Conservation (phyloP, 768 basidiomycete species). For the Trametes coccinea region DNA sequence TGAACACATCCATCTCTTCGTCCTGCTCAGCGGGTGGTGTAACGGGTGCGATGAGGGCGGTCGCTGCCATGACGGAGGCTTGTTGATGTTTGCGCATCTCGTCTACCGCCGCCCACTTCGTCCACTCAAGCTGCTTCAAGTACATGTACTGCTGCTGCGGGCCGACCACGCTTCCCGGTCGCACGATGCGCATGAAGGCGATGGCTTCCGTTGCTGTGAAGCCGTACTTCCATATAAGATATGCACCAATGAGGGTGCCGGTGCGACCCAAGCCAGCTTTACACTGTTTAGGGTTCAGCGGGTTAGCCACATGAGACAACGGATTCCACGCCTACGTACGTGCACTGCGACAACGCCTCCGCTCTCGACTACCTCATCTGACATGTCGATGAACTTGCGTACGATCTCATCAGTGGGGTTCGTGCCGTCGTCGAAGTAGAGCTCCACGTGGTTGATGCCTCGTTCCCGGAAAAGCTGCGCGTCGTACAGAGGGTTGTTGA, state of each 20-base stretch:
- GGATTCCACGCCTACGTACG: constrained; percentile 47
- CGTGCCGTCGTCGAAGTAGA: constrained; percentile 98
- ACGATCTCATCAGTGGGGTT: constrained; percentile 97
- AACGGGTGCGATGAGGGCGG: constrained; percentile 65
- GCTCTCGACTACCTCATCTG: constrained; percentile 72
- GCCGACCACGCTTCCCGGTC: constrained; percentile 91
- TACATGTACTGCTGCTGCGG: constrained; percentile 96
- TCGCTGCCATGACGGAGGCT: constrained; percentile 37
- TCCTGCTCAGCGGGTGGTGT: constrained; percentile 81
- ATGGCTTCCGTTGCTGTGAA: constrained; percentile 96
- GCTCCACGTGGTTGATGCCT: constrained; percentile 86
- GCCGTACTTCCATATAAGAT: constrained; percentile 97
- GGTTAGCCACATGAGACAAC: constrained; percentile 14
- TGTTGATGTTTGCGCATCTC: constrained; percentile 60
- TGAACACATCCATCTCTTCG: constrained; percentile 50
- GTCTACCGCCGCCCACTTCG: constrained; percentile 89
- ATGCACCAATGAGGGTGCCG: constrained; percentile 95
- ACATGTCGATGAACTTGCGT: constrained; percentile 83
- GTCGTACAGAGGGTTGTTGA: constrained; percentile 94
- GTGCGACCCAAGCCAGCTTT: constrained; percentile 97
- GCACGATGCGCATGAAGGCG: constrained; percentile 96
- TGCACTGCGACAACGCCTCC: constrained; percentile 89
- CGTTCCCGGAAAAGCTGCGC: constrained; percentile 75
- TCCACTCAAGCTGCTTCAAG: constrained; percentile 91
- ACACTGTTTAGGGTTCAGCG: constrained; percentile 51